These are phyloP conservation scores for Volvox carteri DNA, from an alignment of 163 green algal species.

Conservation along the genomic window DNA sequence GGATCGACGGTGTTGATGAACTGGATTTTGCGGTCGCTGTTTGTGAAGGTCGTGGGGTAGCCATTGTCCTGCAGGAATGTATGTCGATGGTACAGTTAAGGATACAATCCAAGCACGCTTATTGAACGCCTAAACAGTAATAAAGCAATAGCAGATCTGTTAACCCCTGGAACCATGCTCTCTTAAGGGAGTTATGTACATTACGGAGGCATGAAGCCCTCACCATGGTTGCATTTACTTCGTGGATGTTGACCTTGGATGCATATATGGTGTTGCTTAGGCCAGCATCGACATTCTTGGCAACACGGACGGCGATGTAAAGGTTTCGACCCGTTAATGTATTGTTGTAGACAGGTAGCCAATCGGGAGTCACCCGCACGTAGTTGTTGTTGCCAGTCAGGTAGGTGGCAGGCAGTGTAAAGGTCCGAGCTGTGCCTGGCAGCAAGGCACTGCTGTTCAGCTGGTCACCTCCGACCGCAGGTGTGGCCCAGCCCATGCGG, in stretches of 20 bases:
- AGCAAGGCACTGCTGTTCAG: too few species aligned
- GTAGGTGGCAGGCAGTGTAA: slow-evolving; percentile 3
- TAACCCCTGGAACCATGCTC: too few species aligned
- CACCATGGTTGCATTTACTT: slow-evolving; percentile 31
- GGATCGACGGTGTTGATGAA: too few species aligned
- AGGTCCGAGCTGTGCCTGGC: not conserved
- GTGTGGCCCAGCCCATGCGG: slow-evolving; percentile 11
- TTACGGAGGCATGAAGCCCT: not conserved
- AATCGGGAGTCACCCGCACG: not conserved
- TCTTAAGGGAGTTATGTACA: too few species aligned
- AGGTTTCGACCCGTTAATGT: not conserved
- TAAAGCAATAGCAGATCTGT: too few species aligned
- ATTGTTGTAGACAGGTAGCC: not conserved
- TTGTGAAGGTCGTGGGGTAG: too few species aligned
- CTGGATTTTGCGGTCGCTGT: too few species aligned
- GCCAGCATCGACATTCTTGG: not conserved
- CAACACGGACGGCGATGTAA: slow-evolving; percentile 1
- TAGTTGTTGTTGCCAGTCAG: not conserved
- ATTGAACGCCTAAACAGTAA: too few species aligned
- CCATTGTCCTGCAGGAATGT: too few species aligned
- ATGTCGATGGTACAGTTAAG: too few species aligned
- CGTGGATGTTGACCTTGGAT: slow-evolving; percentile 9
- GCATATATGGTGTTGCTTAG: not conserved
- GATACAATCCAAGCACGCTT: too few species aligned
- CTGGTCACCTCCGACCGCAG: not conserved